Conservation (phyloP, 129 eudicot genomes). For the Artemisia annua region DNA sequence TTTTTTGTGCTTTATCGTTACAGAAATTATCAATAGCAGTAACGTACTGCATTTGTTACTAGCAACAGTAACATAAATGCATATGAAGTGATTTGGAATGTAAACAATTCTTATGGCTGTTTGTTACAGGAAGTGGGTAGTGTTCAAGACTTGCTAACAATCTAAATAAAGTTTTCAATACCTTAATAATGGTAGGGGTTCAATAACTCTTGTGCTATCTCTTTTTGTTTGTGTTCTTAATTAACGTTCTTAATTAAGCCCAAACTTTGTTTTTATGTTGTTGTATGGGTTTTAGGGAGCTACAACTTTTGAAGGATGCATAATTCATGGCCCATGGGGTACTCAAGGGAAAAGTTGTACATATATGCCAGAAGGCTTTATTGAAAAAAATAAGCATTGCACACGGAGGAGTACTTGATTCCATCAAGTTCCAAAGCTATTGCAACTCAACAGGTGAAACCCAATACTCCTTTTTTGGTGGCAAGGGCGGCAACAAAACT, state of each 20-base stretch:
- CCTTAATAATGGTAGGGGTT: constrained; percentile 15
- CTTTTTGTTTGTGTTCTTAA: not conserved
- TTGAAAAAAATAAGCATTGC: not conserved
- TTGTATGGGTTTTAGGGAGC: constrained; percentile 1
- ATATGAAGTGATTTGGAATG: not conserved
- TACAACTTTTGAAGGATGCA: constrained; percentile 4
- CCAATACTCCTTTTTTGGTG: not conserved
- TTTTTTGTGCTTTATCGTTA: too few relatives aligned
- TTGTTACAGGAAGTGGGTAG: not conserved
- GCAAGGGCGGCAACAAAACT: not conserved
- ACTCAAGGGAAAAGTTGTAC: not conserved
- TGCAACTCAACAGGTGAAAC: not conserved
- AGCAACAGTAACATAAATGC: too few relatives aligned
- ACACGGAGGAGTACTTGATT: not conserved
- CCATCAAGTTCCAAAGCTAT: not conserved
- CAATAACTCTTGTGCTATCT: not conserved
- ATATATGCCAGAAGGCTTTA: constrained; percentile 3
- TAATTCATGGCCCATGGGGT: constrained; percentile 17
- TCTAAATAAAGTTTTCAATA: not conserved
- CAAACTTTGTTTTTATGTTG: not conserved
- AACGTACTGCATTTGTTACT: too few relatives aligned
- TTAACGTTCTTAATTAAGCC: too few relatives aligned
- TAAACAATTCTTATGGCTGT: not conserved
- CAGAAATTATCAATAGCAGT: too few relatives aligned
- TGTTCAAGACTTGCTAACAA: not conserved